These are phyloP conservation scores for Paramyrothecium sp. DNA, from an alignment of 2,329 filamentous ascomycete species.

Conservation along the genomic window DNA sequence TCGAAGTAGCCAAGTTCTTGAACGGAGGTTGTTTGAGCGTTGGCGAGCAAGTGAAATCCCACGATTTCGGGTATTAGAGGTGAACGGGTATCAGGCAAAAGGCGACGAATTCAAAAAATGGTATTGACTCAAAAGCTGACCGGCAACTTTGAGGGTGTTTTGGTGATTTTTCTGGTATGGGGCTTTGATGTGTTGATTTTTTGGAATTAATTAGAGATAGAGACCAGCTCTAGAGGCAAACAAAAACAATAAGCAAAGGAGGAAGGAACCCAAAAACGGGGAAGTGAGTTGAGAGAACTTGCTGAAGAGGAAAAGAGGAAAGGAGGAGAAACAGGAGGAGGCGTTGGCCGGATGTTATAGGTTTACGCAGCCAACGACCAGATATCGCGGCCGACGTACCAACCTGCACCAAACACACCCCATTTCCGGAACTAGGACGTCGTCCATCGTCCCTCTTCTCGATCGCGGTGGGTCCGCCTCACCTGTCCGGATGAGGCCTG, in stretches of 20 bases:
- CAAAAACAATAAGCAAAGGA: conserved; percentile 36
- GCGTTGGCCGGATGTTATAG: conserved; percentile 31
- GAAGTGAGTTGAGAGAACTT: conserved; percentile 58
- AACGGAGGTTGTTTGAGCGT: conserved; percentile 24
- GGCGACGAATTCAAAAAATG: conserved; percentile 18
- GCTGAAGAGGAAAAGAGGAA: conserved; percentile 58
- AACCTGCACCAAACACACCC: background rate
- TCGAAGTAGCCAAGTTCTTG: conserved; percentile 17
- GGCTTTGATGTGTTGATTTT: conserved; percentile 18
- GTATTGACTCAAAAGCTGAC: conserved; percentile 36
- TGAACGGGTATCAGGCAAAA: conserved; percentile 28
- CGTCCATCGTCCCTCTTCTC: background rate
- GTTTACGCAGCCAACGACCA: conserved; percentile 7
- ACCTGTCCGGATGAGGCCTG: background rate
- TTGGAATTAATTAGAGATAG: conserved; percentile 36
- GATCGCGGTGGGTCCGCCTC: background rate
- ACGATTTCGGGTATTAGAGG: conserved; percentile 44
- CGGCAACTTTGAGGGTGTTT: conserved; percentile 31
- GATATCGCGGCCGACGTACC: background rate
- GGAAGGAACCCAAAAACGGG: conserved; percentile 45
- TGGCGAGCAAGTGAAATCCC: conserved; percentile 57
- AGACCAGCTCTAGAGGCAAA: conserved; percentile 54
- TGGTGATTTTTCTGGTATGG: conserved; percentile 12
- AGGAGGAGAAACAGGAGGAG: conserved; percentile 34
- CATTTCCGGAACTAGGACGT: background rate